phyloP scores from a whole-genome alignment of 345 rosid species.

The Melastoma malabathricum region DNA sequence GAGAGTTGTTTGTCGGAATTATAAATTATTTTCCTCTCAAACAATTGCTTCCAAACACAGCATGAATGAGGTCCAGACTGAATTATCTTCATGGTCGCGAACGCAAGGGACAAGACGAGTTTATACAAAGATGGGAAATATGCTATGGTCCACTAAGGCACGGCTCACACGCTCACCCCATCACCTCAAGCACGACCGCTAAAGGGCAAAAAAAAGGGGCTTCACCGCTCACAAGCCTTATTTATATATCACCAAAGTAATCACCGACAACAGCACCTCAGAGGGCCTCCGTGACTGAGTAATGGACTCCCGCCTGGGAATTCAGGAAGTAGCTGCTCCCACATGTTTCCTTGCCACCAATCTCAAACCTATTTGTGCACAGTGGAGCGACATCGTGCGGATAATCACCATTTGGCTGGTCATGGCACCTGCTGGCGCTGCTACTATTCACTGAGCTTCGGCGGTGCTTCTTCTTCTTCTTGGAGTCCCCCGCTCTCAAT shows the following conservation, averaged over 20 bases:
- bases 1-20: no score
- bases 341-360: constrained; percentile 27
- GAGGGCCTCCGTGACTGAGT: constrained; percentile 41
- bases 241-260: neutral
- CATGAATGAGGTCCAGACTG: no score
- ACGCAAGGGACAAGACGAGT: no score
- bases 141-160: no score
- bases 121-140: no score
- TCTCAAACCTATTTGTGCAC: constrained; percentile 14
- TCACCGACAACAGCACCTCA: constrained; percentile 13
- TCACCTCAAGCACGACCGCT: no score
- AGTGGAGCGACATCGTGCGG: constrained; percentile 8
- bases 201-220: no score
- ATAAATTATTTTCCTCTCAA: no score
- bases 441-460: constrained; percentile 16
- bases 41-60: no score
- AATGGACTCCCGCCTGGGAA: constrained; percentile 24
- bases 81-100: no score
- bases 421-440: constrained; percentile 14
- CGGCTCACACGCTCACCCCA: no score
- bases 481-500: constrained; percentile 20
- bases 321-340: constrained; percentile 45
- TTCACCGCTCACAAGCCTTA: no score
- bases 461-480: constrained; percentile 52
- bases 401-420: constrained; percentile 11